phyloP scores from a whole-genome alignment of 768 basidiomycete species.

The Piloderma croceum region DNA sequence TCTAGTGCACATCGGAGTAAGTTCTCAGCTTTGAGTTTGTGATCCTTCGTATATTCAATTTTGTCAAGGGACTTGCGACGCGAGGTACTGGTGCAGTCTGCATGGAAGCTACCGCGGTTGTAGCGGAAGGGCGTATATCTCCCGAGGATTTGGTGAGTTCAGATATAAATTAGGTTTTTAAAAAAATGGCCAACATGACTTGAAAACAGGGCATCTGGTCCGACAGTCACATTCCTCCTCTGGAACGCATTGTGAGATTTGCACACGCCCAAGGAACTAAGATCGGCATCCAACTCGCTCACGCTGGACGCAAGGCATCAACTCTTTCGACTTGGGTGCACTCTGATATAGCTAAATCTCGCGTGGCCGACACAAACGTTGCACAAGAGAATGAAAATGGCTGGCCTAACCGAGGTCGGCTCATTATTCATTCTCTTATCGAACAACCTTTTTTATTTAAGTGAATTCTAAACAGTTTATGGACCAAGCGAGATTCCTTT shows the following conservation, averaged over 20 bases:
- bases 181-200: not conserved
- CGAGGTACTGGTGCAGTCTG: slow-evolving; percentile 67
- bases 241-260: slow-evolving; percentile 71
- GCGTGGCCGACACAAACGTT: slow-evolving; percentile 21
- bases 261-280: slow-evolving; percentile 61
- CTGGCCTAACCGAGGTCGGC: slow-evolving; percentile 61
- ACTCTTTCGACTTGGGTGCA: slow-evolving; percentile 66
- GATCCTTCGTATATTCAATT: not conserved
- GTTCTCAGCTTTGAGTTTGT: slow-evolving; percentile 6
- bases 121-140: slow-evolving; percentile 72
- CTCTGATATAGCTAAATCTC: slow-evolving; percentile 2
- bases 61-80: slow-evolving; percentile 50
- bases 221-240: slow-evolving; percentile 66
- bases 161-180: not conserved
- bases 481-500: slow-evolving; percentile 58
- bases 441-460: not conserved
- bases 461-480: slow-evolving; percentile 51
- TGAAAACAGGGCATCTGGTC: slow-evolving; percentile 57
- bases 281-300: slow-evolving; percentile 76
- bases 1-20: slow-evolving; percentile 67
- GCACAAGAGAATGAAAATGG: slow-evolving; percentile 51
- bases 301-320: slow-evolving; percentile 69
- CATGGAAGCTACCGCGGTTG: slow-evolving; percentile 70
- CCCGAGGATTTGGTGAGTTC: slow-evolving; percentile 60
- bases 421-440: not conserved